Base-by-base conservation (phyloP, 2,329 filamentous ascomycete species). In the Plectosphaerella sp. region DNA sequence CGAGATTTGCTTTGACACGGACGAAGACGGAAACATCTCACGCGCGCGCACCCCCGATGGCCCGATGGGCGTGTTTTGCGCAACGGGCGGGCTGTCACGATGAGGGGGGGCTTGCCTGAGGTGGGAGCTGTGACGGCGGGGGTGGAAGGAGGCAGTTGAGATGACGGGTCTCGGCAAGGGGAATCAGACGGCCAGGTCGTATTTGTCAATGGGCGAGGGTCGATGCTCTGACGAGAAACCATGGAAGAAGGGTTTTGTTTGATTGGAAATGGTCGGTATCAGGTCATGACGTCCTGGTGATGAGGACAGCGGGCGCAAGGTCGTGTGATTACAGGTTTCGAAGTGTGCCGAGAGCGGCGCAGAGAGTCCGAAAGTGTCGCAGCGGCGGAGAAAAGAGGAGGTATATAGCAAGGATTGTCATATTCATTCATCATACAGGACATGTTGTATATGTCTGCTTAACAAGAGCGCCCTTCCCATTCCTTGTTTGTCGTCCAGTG, bases 111-210 rank as follows among this genome's bases (percentile, higher is more conserved):
- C 28, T 33, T 9, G 28, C 11, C 28, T 33, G 28, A 5, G 22
- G 22, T 33, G 28, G 28, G 28, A 33, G 28, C 28, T 33, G 28
- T 33, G 28, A 43, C 39, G 39, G 39, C 20, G 39, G n/a, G 39
- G 39, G 12, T 15, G n/a, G 46, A 39, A 33, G 41, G 54, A 35
- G 46, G 42, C 39, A 49, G 28, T 48, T 56, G 47, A 45, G 52
- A 54, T 54, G 52, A 52, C 37, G 52, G 52, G 47, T 39, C 37
- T 52, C 18, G 41, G 41, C 41, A 7, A 12, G 37, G 22, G 10
- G 24, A n/a, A 36, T 54, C 52, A 41, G 45, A 55, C n/a, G 46
- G 48, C 24, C 8, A 18, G n/a, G 25, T 45, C 24, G 24, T 42
- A 36, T 48, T 47, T 12, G 14, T 42, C 35, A 18, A 9, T 36